Percentiles rank a stretch among this genome's conserved stretches.
phyloP scores from a whole-genome alignment of 192 early-diverging fungal genomes.

The Pilobolus umbonatus region DNA sequence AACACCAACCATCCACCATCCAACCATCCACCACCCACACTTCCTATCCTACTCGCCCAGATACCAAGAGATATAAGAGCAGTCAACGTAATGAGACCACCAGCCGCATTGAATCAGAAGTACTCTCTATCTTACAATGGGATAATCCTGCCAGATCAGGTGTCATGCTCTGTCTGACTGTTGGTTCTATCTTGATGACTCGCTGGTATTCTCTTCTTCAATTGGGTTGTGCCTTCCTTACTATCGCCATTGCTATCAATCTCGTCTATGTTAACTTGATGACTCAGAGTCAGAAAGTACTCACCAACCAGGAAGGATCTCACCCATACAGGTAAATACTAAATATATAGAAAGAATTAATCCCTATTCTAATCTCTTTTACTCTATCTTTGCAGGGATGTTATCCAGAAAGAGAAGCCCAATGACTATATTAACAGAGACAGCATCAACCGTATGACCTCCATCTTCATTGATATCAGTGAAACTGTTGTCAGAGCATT shows the following conservation, averaged over 20 bases:
- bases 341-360: too few species aligned
- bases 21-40: too few species aligned
- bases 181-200: slow-evolving; percentile 12
- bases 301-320: slow-evolving; percentile 5
- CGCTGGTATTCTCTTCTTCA: slow-evolving; percentile 21
- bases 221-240: slow-evolving; percentile 13
- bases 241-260: slow-evolving; percentile 13
- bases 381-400: too few species aligned
- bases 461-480: slow-evolving; percentile 2
- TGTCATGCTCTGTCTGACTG: neutral
- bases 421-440: slow-evolving; percentile 6
- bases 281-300: slow-evolving; percentile 9
- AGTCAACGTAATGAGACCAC: slow-evolving; percentile 12
- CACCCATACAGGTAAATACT: slow-evolving; percentile 10
- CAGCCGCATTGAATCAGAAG: slow-evolving; percentile 8
- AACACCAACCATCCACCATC: too few species aligned
- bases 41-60: too few species aligned
- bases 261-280: slow-evolving; percentile 17
- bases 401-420: slow-evolving; percentile 11
- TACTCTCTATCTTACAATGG: slow-evolving; percentile 10
- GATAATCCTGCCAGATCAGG: slow-evolving; percentile 15
- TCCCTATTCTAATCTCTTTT: too few species aligned
- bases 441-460: slow-evolving; percentile 4
- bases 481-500: slow-evolving; percentile 16
- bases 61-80: neutral